Conservation (phyloP, 139 green algal genomes). For the Chlamydomonas applanata region DNA sequence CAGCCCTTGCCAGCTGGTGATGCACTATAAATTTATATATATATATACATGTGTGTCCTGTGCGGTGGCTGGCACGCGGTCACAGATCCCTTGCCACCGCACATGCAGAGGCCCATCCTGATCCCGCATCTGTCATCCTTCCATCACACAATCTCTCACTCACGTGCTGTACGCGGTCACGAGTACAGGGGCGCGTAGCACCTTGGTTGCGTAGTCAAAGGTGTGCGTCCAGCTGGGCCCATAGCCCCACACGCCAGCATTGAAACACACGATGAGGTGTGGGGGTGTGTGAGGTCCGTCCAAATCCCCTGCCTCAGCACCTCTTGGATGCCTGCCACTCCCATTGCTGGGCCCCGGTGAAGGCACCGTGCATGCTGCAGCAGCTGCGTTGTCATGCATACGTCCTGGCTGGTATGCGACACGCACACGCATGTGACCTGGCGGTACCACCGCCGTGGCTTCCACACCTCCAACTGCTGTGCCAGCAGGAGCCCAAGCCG, state of each 20-base stretch:
- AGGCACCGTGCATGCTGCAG: no score
- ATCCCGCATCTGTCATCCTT: no score
- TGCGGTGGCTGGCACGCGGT: no score
- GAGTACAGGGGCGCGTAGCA: background rate
- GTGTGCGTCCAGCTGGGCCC: background rate
- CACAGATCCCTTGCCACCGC: no score
- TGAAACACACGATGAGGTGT: background rate
- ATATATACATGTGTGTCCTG: no score
- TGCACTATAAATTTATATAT: no score
- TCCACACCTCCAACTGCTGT: background rate
- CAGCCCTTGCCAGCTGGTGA: no score
- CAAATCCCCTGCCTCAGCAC: background rate
- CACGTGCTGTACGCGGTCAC: slow-evolving; percentile 4
- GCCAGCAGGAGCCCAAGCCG: background rate
- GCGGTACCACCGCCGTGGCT: background rate
- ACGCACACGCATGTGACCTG: background rate
- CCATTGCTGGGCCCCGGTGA: background rate
- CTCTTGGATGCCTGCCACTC: background rate
- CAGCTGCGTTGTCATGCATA: slow-evolving; percentile 3
- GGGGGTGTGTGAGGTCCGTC: background rate
- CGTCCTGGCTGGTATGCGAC: background rate
- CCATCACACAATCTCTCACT: no score
- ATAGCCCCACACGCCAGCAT: slow-evolving; percentile 4
- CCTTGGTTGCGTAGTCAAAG: background rate
- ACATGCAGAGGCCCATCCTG: no score